Base-by-base conservation (phyloP, 176 grass and related monocot species). In the Hyparrhenia diplandra region DNA sequence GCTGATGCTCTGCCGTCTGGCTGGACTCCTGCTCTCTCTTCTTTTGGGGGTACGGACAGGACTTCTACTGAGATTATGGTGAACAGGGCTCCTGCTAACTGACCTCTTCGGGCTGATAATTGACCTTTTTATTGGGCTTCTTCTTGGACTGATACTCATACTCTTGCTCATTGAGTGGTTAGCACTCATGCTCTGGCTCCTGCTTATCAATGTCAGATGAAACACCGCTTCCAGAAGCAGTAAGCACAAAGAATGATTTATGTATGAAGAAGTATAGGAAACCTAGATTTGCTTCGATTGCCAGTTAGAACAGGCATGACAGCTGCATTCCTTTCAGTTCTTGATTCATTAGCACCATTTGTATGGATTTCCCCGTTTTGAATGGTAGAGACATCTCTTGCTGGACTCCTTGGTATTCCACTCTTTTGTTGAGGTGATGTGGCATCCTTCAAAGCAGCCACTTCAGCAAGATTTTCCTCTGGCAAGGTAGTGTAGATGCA, bases 271-370 rank as follows among this genome's bases (percentile, higher is more conserved):
- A 78, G 65, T 88, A 51, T 83, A 84, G 67, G 76, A 75, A 90
- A 99, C 97, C 97, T 96, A 86, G 90, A 93, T 99, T 95, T 99
- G 88, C 79, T 95, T 82, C 73, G 76, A 80, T 86, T 76, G 85
- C 71, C 79, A 66, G 83, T 86, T 63, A 83, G 36, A 80, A 62
- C 71, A 87, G 80, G 80, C 40, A 86, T 16, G 25, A 47, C 79
- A 83, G 87, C 71, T 0, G 16, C 37, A 81, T 89, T 80, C 79
- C 81, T 80, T 35, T 87, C 82, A 74, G 71, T 73, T 69, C 85
- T 91, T 75, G 87, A 74, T 72, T 80, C 81, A 3, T 69, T 69
- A 76, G 86, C 73, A 29, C 90, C 90, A 77, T 97, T 93, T 54
- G 37, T 80, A 37, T 40, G 27, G 58, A 89, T 68, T 37, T 97